Conservation (phyloP, 805 yeast genomes). For the Saccharomycopsis babjevae region DNA sequence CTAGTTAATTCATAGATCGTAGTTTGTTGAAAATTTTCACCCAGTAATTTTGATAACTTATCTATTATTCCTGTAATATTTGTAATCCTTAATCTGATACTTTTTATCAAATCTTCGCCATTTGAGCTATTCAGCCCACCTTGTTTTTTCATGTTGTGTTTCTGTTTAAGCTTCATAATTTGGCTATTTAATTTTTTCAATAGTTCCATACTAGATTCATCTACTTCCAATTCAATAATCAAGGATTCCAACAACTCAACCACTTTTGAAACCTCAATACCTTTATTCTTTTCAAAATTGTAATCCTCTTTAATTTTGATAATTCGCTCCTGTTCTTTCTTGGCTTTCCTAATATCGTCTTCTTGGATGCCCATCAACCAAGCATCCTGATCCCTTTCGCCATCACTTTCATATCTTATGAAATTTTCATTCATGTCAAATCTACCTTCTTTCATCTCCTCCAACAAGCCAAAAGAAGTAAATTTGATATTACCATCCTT, state of each 20-base stretch:
- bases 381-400: constrained; percentile 28
- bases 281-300: constrained; percentile 10
- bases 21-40: constrained; percentile 15
- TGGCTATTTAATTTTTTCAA: constrained; percentile 31
- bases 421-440: constrained; percentile 56
- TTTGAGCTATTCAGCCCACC: constrained; percentile 13
- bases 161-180: constrained; percentile 20
- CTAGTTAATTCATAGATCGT: constrained; percentile 43
- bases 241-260: constrained; percentile 25
- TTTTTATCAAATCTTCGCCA: constrained; percentile 16
- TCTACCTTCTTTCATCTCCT: constrained; percentile 48
- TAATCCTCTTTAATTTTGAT: constrained; percentile 27
- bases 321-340: constrained; percentile 24
- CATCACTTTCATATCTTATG: constrained; percentile 32
- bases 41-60: constrained; percentile 30
- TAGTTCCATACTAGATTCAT: constrained; percentile 51
- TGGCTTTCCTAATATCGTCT: constrained; percentile 30
- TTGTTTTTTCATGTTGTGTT: constrained; percentile 6
- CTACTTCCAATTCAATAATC: constrained; percentile 41
- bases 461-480: constrained; percentile 52
- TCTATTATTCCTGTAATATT: constrained; percentile 41
- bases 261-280: constrained; percentile 20
- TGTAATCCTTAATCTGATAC: constrained; percentile 25
- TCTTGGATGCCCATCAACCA: constrained; percentile 30
- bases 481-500: constrained; percentile 36